Base-by-base conservation (phyloP, 1,139 yeast genomes). In the Sugiyamaella novakii region DNA sequence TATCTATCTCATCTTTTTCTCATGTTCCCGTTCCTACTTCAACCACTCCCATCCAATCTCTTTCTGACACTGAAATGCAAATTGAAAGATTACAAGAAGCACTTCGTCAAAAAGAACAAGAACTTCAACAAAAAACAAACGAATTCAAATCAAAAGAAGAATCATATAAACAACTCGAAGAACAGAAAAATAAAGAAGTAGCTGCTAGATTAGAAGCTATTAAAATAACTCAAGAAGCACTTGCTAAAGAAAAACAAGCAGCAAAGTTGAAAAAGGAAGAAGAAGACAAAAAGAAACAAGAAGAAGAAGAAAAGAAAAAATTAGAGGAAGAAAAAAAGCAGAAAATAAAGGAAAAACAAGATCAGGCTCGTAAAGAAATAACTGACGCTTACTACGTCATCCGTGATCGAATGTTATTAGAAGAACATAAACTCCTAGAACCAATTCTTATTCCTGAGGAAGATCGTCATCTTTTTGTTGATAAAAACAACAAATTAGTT, bases 401-500 rank as follows among this genome's bases (percentile, higher is more conserved):
- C 22, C 42, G 38, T 8, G 47, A 39, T 28, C 30, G 36, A 11
- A 21, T 21, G 29, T 28, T 38, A 11, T 27, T 44, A 19, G 45
- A 52, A 15, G 49, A 48, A 11, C 43, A 42, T 14, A 35, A 47
- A 27, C 34, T 33, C 3, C 35, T 38, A 10, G 51, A 49, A 27
- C 49, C 49, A 18, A 44, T 49, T 18, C 25, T 17, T 3, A 43
- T 43, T 15, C 47, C 47, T 7, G 36, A 28, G 4, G 45, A 45
- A 11, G 47, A 45, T 1, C 31, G 28, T 12, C 27, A 30, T 15
- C 19, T 18, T 6, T 45, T 36, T 25, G 43, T 41, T 24, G 49
- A 45, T 17, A 17, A 14, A 19, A 34, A 53, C 17, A 58, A 57
- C 27, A 44, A 50, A 29, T 39, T 59, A 5, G 54, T 57, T 38